Evolutionary conservation across 768 basidiomycete species (phyloP).

Genomic region (Termitomyces sp.): DNA sequence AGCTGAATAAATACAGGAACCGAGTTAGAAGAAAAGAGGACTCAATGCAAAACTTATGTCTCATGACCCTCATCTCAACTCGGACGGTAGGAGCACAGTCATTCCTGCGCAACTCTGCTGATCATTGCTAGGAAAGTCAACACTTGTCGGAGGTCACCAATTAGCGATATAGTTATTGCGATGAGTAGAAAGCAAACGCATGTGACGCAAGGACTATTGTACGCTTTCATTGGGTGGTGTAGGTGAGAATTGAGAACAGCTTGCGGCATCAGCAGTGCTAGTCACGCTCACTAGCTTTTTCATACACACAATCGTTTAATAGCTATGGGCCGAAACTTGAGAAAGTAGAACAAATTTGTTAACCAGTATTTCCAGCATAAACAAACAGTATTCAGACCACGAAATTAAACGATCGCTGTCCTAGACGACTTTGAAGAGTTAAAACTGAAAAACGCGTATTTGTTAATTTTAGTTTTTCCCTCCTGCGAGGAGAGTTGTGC

Average conservation of each 20-base stretch:
- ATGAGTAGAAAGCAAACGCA: too few species aligned
- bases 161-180: too few species aligned
- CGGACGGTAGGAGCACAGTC: constrained; percentile 41
- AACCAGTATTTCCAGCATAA: background rate
- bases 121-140: too few species aligned
- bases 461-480: background rate
- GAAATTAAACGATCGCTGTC: background rate
- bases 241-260: too few species aligned
- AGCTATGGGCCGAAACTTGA: background rate
- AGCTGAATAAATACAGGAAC: background rate
- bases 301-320: background rate
- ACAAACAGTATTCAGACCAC: background rate
- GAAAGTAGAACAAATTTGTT: background rate
- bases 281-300: too few species aligned
- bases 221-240: too few species aligned
- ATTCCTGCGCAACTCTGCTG: background rate
- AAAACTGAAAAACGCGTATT: background rate
- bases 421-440: background rate
- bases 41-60: constrained; percentile 38
- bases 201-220: too few species aligned
- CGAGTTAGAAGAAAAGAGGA: background rate
- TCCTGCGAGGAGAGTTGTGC: background rate
- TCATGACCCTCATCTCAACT: constrained; percentile 64
- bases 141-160: background rate
- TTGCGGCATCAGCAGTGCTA: too few species aligned